Evolutionary conservation across 352 stramenopile genomes (phyloP), one percentile per base, ranked within the genome.

Genomic region (Bremia lactucae): DNA sequence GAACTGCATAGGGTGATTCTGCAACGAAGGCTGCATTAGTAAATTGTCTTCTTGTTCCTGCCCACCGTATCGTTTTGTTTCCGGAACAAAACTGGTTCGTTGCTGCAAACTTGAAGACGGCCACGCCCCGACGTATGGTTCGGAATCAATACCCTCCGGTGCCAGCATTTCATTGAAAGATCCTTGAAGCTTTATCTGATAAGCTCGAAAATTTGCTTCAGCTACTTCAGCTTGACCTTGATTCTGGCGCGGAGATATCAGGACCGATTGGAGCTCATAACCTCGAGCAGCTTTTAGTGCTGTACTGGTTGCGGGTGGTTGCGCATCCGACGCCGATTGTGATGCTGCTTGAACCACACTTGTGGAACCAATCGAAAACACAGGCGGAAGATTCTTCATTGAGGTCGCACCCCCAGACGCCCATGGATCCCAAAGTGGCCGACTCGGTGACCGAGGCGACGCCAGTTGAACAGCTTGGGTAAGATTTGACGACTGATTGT

Each of bases 371-470:
- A 63, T 65, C 6, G 31, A 62, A 31, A 67, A 63, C 18, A 61
- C 53, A 20, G 62, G 59, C 14, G 59, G 59, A 16, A 59, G 44
- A 11, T 59, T 58, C 19, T 61, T 65, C 63, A 71, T 55, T 0
- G 60, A 50, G 2, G 61, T 69, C 8, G 49, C 51, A 7, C 53
- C 52, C 23, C 51, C 60, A 9, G 64, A 68, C 8, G 57, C 64
- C 64, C 64, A 74, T 14, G 64, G 64, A 40, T 68, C 54, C 64
- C 64, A 74, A 20, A 74, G 43, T n/a, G 64, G 53, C 29, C 34
- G 48, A 22, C 65, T 67, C 7, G 52, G 46, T 13, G 48, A 53
- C 26, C 56, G 42, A 52, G 59, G 57, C 20, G 58, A 71, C 41
- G 48, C 28, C 13, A 64, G 44, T 31, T 45, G 36, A 10, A 26